Evolutionary conservation across 2,329 filamentous ascomycete genomes (phyloP), one percentile per base, ranked within the genome.

Genomic region (Albifimbria verrucaria): DNA sequence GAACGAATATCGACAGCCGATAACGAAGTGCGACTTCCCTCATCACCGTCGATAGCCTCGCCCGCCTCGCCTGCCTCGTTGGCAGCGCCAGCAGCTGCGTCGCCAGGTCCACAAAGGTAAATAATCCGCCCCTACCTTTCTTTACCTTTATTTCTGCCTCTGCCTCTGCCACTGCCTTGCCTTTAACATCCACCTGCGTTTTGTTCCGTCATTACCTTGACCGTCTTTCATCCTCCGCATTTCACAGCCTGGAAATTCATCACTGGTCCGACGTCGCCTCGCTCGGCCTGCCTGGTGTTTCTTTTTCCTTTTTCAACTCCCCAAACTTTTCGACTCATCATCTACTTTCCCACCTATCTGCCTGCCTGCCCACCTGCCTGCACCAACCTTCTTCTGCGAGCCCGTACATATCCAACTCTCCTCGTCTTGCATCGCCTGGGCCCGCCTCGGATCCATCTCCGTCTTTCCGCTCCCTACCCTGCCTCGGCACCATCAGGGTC

Each of bases 1-100:
- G 81, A 84, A 79, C 81, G 77, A 83, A 84, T 72, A 72, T 64
- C 68, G 70, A 68, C 70, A 77, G 73, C 75, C 73, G 77, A 81
- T 71, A 77, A 79, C 78, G 75, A 80, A 74, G 74, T 73, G 77
- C 78, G 73, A 75, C 76, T 77, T 71, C 75, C 75, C 64, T 70
- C 73, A 61, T 62, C 61, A 61, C 61, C 69, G 62, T 65, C 69
- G 62, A 66, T 63, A 66, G 60, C 66, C 55, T 62, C 65, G 56
- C 57, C 64, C 36, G 54, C 60, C 62, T 59, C 55, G 49, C 52
- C 57, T 55, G 57, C 61, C 56, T 56, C 59, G 54, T 24, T 51
- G 46, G 55, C 62, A 50, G 54, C 49, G 48, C 41, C 48, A 44
- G 45, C 52, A 42, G 28, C 56, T 52, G 22, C 52, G 52, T 43